These are phyloP conservation scores for Pseudoturritis turrita DNA, from an alignment of 345 rosid species.

Conservation along the genomic window DNA sequence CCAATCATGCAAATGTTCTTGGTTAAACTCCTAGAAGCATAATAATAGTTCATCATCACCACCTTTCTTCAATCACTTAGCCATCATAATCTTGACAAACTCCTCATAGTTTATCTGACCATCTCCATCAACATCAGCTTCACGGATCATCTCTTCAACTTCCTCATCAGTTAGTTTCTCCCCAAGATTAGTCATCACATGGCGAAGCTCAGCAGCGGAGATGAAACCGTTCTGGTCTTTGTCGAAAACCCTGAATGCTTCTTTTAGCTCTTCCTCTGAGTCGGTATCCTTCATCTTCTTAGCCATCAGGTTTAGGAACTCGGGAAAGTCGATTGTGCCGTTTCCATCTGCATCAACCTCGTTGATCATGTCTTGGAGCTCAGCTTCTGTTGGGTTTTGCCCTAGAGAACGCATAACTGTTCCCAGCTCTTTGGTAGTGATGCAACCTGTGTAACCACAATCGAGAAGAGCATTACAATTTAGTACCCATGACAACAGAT, in stretches of 20 bases:
- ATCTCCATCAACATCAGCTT: constrained; percentile 46
- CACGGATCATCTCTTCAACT: constrained; percentile 50
- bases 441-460: constrained; percentile 31
- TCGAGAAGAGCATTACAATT: not conserved
- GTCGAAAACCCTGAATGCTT: constrained; percentile 41
- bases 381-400: constrained; percentile 53
- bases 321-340: constrained; percentile 49
- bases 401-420: constrained; percentile 55
- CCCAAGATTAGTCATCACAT: constrained; percentile 46
- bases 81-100: constrained; percentile 45
- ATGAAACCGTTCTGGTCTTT: constrained; percentile 52
- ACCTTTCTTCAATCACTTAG: constrained; percentile 18
- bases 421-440: constrained; percentile 49
- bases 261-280: constrained; percentile 41
- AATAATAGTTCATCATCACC: not conserved
- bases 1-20: constrained; percentile 25
- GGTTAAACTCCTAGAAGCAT: constrained; percentile 20
- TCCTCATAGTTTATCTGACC: constrained; percentile 47
- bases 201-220: constrained; percentile 54
- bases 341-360: constrained; percentile 56
- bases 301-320: constrained; percentile 51
- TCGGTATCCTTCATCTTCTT: constrained; percentile 45
- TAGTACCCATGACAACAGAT: not conserved
- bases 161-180: constrained; percentile 51
- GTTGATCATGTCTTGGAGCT: constrained; percentile 49